phyloP scores from a whole-genome alignment of 306 rosid genomes.

The Gynostemma pentaphyllum region DNA sequence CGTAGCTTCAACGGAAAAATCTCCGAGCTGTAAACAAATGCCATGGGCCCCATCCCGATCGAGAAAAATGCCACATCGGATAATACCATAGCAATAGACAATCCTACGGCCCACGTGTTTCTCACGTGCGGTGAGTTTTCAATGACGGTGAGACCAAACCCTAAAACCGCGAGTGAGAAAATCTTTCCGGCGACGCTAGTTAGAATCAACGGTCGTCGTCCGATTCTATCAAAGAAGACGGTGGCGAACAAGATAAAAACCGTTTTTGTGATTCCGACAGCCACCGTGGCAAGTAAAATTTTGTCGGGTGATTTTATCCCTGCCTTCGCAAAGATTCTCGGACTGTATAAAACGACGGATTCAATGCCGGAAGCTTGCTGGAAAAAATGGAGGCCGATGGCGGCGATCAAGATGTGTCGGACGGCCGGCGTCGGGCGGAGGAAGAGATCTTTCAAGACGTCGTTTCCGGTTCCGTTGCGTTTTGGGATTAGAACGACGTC shows the following conservation, averaged over 20 bases:
- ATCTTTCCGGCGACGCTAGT: conserved; percentile 51
- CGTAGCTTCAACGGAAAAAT: conserved; percentile 63
- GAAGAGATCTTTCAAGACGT: conserved; percentile 56
- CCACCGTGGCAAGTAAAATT: conserved; percentile 45
- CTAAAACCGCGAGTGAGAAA: conserved; percentile 30
- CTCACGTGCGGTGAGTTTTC: neutral
- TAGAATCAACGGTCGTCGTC: conserved; percentile 56
- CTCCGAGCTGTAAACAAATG: conserved; percentile 69
- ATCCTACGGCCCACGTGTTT: conserved; percentile 42
- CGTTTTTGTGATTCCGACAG: conserved; percentile 53
- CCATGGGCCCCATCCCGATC: conserved; percentile 72
- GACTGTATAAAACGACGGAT: conserved; percentile 65
- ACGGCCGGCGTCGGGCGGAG: conserved; percentile 48
- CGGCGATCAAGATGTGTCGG: conserved; percentile 46
- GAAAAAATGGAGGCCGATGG: conserved; percentile 38
- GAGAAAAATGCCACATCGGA: conserved; percentile 52
- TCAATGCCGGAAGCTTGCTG: conserved; percentile 62
- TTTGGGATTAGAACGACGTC: conserved; percentile 34
- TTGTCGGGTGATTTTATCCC: conserved; percentile 20
- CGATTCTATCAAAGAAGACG: conserved; percentile 36
- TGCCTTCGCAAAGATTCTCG: conserved; percentile 45
- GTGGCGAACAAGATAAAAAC: conserved; percentile 55
- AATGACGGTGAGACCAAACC: conserved; percentile 28
- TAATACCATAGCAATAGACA: conserved; percentile 30
- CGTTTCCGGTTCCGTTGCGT: conserved; percentile 26